Evolutionary conservation across 108 stramenopile species (phyloP).

Genomic region (Cyclotella kingstonii): DNA sequence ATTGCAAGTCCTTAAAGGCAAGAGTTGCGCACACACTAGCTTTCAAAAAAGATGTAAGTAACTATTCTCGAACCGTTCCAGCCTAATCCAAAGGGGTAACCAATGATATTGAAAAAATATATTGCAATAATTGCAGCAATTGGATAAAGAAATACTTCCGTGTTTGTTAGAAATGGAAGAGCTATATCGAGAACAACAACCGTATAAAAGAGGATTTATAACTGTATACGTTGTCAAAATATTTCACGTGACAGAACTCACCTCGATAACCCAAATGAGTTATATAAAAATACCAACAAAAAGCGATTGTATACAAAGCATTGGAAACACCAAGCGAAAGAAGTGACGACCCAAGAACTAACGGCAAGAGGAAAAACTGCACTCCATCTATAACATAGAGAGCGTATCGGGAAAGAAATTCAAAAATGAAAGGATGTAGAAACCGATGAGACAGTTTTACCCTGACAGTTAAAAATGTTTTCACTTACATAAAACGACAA

Average conservation of each 20-base stretch:
- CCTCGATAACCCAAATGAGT: constrained; percentile 94
- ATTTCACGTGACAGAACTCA: no score
- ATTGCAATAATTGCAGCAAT: constrained; percentile 78
- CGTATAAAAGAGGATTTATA: background rate
- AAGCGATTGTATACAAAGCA: constrained; percentile 86
- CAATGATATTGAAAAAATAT: constrained; percentile 76
- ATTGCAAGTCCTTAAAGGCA: no score
- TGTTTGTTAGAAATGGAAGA: constrained; percentile 90
- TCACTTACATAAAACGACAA: constrained; percentile 85
- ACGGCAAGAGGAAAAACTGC: constrained; percentile 93
- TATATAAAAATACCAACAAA: constrained; percentile 94
- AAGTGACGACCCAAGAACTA: constrained; percentile 82
- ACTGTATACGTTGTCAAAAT: background rate
- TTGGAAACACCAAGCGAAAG: constrained; percentile 83
- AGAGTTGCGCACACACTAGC: constrained; percentile 2
- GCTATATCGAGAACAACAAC: constrained; percentile 27
- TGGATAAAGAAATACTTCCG: constrained; percentile 95
- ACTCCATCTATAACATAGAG: constrained; percentile 65
- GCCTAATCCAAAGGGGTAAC: constrained; percentile 86
- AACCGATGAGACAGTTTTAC: background rate
- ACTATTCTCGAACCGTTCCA: constrained; percentile 81
- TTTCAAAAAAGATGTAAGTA: constrained; percentile 78
- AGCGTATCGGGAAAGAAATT: no score
- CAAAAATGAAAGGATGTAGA: background rate
- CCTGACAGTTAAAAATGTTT: background rate